These are phyloP conservation scores for Thalassiosira livingstoniorum DNA, from an alignment of 352 stramenopile species.

Conservation along the genomic window DNA sequence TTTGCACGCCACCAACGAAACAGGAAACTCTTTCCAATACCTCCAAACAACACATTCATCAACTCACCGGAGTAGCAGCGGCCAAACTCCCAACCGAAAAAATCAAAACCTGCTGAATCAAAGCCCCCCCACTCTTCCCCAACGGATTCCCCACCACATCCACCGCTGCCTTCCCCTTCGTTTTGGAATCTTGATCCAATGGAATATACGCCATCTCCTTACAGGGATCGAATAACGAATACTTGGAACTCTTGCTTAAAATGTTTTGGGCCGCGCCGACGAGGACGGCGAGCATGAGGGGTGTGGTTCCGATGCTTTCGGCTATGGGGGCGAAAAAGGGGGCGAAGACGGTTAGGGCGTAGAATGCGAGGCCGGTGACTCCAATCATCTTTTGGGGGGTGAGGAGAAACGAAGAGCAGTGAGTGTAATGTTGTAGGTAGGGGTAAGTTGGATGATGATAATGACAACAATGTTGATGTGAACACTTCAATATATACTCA, in stretches of 20 bases:
- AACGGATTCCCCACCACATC: conserved; percentile 84
- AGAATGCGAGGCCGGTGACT: conserved; percentile 85
- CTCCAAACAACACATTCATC: neutral
- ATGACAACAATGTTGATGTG: too few relatives aligned
- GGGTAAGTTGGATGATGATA: too few relatives aligned
- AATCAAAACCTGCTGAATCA: conserved; percentile 90
- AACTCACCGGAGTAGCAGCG: conserved; percentile 83
- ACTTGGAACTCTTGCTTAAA: conserved; percentile 85
- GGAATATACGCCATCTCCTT: conserved; percentile 72
- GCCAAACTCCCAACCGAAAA: conserved; percentile 87
- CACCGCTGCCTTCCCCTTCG: conserved; percentile 62
- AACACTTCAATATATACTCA: conserved; percentile 4
- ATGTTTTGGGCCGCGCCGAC: conserved; percentile 90
- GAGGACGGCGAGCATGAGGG: conserved; percentile 89
- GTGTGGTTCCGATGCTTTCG: conserved; percentile 83
- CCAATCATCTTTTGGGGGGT: conserved; percentile 67
- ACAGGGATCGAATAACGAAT: conserved; percentile 65
- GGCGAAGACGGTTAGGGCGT: conserved; percentile 87
- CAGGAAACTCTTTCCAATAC: conserved; percentile 2
- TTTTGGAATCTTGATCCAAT: conserved; percentile 60
- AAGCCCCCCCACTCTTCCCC: conserved; percentile 88
- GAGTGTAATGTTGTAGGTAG: too few relatives aligned
- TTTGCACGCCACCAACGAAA: neutral
- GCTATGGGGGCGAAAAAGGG: conserved; percentile 80
- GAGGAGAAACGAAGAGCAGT: conserved; percentile 2